These are phyloP conservation scores for Hortaea werneckii DNA, from an alignment of 2,329 filamentous ascomycete genomes.

Conservation along the genomic window DNA sequence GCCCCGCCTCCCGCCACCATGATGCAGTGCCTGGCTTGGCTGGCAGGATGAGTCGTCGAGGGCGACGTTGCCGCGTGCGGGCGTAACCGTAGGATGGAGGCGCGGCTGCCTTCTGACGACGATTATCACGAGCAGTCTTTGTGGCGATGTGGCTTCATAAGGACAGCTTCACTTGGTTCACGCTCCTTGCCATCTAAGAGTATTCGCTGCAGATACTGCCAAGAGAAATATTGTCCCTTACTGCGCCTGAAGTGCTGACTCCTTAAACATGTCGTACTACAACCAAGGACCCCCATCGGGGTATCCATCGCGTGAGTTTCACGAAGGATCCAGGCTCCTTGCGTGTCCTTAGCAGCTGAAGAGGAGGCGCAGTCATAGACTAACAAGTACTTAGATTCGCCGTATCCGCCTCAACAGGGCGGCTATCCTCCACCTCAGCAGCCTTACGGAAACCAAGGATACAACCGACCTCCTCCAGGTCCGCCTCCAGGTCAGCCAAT, in stretches of 20 bases:
- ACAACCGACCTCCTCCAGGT: conserved; percentile 5
- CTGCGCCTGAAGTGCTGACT: not conserved
- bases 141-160: no score
- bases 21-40: no score
- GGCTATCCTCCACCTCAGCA: conserved; percentile 9
- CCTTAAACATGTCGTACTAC: conserved; percentile 9
- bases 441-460: conserved; percentile 10
- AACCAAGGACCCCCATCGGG: conserved; percentile 5
- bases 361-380: not conserved
- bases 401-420: conserved; percentile 9
- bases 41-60: no score
- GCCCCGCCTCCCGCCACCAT: no score
- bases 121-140: no score
- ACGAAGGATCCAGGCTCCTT: not conserved
- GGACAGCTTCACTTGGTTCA: no score
- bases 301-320: conserved; percentile 9
- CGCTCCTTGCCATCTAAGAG: no score
- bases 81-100: no score
- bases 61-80: no score
- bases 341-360: not conserved
- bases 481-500: conserved; percentile 5
- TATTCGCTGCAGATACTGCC: no score
- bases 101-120: no score
- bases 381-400: conserved; percentile 6
- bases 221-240: no score